A percentile compares a stretch with the other conserved stretches of the same genome.
Evolutionary conservation across 192 early-diverging fungal genomes (phyloP).

Genomic region (Coemansia sp.): DNA sequence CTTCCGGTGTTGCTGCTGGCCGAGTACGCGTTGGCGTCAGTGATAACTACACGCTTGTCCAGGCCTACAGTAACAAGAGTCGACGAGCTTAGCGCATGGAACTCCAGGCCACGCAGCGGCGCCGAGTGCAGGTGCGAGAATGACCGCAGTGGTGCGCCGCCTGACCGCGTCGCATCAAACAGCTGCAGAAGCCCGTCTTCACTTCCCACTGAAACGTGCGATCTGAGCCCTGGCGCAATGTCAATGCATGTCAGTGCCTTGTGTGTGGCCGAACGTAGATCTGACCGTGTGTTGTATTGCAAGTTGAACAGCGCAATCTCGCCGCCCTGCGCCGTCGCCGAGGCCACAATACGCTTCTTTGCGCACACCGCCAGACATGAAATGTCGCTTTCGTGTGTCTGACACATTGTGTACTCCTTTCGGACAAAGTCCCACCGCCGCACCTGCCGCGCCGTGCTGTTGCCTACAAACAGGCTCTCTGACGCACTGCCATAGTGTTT

Average conservation of each 20-base stretch:
- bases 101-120: conserved; percentile 34
- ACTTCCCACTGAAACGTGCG: conserved; percentile 36
- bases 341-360: conserved; percentile 29
- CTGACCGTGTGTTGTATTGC: conserved; percentile 40
- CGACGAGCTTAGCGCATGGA: conserved; percentile 11
- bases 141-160: conserved; percentile 22
- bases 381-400: conserved; percentile 41
- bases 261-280: conserved; percentile 38
- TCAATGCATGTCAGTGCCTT: conserved; percentile 33
- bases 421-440: conserved; percentile 45
- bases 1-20: background rate
- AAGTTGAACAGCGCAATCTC: conserved; percentile 47
- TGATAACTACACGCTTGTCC: conserved; percentile 29
- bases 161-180: conserved; percentile 38
- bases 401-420: conserved; percentile 30
- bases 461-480: conserved; percentile 36
- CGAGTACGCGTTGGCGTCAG: conserved; percentile 25
- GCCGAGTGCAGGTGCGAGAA: conserved; percentile 32
- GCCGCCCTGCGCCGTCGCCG: conserved; percentile 36
- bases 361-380: conserved; percentile 45
- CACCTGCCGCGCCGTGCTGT: conserved; percentile 38
- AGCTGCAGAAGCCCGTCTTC: conserved; percentile 50
- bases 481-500: conserved; percentile 32
- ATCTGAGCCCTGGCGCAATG: conserved; percentile 24
- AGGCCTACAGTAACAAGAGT: conserved; percentile 27